Base-by-base conservation (phyloP, 202 grass and related monocot species). In the Digitaria exilis region DNA sequence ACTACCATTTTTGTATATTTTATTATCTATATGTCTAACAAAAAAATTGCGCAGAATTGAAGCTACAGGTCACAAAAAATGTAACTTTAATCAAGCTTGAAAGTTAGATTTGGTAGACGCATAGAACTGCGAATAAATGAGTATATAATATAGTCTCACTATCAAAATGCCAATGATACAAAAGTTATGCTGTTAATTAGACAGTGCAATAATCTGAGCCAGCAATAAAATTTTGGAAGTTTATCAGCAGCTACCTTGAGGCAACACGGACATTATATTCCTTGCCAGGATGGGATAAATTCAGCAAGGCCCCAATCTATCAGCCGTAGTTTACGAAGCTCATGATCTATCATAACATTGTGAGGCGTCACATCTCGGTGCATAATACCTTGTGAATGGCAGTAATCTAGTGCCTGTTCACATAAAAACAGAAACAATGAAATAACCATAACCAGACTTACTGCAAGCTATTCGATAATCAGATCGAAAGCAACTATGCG, bases 281-380 rank as follows among this genome's bases (percentile, higher is more conserved):
- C 82, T 90, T 95, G 52, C 90, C 90, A 76, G 93, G 90, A 83
- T 95, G 93, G 49, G 92, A 95, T n/a, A 80, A 95, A 95, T 82
- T 95, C 93, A 56, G 93, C 93, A 81, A 95, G 90, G 71, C 93
- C 90, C 93, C 93, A 95, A 32, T 95, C 93, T 74, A 95, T 95
- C 48, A 95, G 79, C 41, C 93, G 78, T 22, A 95, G 85, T 87
- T 95, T 95, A 32, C 90, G 87, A 43, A 95, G 90, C 59, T 95
- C 93, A 37, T 95, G 93, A 83, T 95, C 93, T 76, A 95, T 95
- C 93, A 95, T 95, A 69, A 95, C 90, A 90, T 95, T 95, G 82
- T 95, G 93, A 64, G 93, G 93, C 65, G 92, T 95, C 69, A 95
- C 90, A 92, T 95, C 93, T 82, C 93, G 83, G 84, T 95, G 93